These are phyloP conservation scores for Metarhizium robertsii DNA, from an alignment of 2,329 filamentous ascomycete genomes.

Conservation along the genomic window DNA sequence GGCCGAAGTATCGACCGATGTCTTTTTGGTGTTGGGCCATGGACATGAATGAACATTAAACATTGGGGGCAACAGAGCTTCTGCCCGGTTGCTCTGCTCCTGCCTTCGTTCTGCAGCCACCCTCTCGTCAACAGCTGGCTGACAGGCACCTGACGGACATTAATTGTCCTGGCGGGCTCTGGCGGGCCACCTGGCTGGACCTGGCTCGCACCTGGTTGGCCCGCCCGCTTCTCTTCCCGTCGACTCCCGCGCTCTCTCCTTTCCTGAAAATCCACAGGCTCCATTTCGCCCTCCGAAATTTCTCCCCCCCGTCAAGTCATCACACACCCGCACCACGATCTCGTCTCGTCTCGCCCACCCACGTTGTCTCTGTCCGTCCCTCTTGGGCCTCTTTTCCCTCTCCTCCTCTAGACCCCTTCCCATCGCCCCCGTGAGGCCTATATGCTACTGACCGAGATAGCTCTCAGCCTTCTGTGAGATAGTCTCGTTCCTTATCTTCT, in stretches of 20 bases:
- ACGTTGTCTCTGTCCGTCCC: conserved; percentile 7
- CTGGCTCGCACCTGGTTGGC: background rate
- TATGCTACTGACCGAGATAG: background rate
- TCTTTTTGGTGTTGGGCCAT: background rate
- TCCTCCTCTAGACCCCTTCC: background rate
- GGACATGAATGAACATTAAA: no score
- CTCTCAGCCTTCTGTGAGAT: background rate
- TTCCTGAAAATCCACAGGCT: conserved; percentile 7
- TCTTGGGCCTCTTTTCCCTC: conserved; percentile 5
- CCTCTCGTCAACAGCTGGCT: background rate
- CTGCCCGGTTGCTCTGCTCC: background rate
- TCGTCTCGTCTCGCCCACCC: conserved; percentile 9
- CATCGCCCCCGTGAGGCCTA: conserved; percentile 3
- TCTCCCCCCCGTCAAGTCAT: conserved; percentile 8
- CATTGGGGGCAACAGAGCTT: background rate
- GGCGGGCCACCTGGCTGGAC: background rate
- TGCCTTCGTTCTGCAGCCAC: background rate
- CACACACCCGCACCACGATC: conserved; percentile 8
- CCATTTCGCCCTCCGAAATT: conserved; percentile 12
- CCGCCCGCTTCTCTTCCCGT: conserved; percentile 8
- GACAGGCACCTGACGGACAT: conserved; percentile 1
- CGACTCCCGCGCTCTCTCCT: conserved; percentile 10
- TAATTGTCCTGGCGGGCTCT: background rate
- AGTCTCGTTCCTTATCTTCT: conserved; percentile 3
- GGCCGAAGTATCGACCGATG: background rate